Evolutionary conservation across 2,329 filamentous ascomycete species (phyloP).

Genomic region (Capronia americana): DNA sequence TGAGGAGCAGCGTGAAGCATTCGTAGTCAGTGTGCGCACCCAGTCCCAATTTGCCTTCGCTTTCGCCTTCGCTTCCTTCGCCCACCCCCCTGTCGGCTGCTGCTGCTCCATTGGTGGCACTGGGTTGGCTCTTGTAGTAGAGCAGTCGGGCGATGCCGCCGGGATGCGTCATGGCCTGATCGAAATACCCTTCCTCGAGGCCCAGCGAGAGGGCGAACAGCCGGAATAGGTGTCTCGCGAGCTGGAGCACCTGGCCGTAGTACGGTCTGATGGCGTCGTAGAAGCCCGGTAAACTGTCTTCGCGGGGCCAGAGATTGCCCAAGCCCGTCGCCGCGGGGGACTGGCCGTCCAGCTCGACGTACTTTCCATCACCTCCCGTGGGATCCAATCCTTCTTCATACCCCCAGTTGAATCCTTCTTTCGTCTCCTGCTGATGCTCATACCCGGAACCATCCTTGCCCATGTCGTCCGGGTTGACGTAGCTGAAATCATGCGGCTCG

Average conservation of each 20-base stretch:
- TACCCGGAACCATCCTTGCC: background rate
- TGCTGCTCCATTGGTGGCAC: background rate
- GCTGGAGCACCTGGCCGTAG: conserved; percentile 56
- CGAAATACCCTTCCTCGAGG: conserved; percentile 62
- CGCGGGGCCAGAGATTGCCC: conserved; percentile 39
- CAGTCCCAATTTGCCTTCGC: conserved; percentile 36
- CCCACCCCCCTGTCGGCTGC: background rate
- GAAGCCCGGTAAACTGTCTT: conserved; percentile 48
- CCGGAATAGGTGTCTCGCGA: conserved; percentile 60
- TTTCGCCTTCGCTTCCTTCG: conserved; percentile 1
- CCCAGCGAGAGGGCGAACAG: conserved; percentile 63
- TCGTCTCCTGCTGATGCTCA: conserved; percentile 33
- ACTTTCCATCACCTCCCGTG: conserved; percentile 33
- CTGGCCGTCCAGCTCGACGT: conserved; percentile 39
- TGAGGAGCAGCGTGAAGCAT: conserved; percentile 57
- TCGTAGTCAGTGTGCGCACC: conserved; percentile 50
- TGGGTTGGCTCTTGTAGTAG: conserved; percentile 40
- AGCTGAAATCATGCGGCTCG: conserved; percentile 35
- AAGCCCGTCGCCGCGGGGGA: conserved; percentile 16
- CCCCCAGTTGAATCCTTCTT: conserved; percentile 41
- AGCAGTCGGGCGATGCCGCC: conserved; percentile 44
- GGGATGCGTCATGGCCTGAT: conserved; percentile 60
- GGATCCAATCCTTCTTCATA: conserved; percentile 39
- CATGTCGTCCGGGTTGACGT: conserved; percentile 38
- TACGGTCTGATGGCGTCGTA: conserved; percentile 56